Conservation (phyloP, 2,329 filamentous ascomycete species). For the Apiospora marii region DNA sequence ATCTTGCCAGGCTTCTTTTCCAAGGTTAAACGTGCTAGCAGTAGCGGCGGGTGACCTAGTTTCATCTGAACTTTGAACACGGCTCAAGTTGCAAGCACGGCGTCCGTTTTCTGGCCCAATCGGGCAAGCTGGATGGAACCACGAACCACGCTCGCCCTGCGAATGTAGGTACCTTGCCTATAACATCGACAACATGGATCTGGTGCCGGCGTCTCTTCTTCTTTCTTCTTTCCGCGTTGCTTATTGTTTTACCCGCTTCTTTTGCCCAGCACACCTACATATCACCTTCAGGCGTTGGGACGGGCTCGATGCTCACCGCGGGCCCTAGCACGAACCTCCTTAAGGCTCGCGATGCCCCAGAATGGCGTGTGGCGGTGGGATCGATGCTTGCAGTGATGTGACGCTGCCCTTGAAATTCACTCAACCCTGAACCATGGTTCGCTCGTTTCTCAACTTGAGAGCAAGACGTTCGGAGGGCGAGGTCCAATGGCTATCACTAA, state of each 20-base stretch:
- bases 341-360: slow-evolving; percentile 9
- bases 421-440: neutral
- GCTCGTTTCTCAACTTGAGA: neutral
- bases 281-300: neutral
- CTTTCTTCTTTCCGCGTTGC: neutral
- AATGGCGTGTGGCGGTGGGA: neutral
- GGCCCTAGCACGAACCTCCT: neutral
- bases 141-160: neutral
- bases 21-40: neutral
- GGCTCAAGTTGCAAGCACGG: neutral
- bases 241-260: neutral
- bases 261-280: neutral
- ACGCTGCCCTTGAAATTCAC: slow-evolving; percentile 7
- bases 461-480: neutral
- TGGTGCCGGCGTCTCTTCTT: neutral
- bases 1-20: neutral
- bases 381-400: neutral
- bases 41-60: slow-evolving; percentile 5
- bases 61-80: slow-evolving; percentile 1
- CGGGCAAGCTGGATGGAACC: neutral
- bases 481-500: neutral
- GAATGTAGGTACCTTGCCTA: neutral
- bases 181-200: neutral
- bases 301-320: neutral
- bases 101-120: slow-evolving; percentile 2